Evolutionary conservation across 164 flowering plant species (phyloP).

Genomic region (Dillenia turbinata): DNA sequence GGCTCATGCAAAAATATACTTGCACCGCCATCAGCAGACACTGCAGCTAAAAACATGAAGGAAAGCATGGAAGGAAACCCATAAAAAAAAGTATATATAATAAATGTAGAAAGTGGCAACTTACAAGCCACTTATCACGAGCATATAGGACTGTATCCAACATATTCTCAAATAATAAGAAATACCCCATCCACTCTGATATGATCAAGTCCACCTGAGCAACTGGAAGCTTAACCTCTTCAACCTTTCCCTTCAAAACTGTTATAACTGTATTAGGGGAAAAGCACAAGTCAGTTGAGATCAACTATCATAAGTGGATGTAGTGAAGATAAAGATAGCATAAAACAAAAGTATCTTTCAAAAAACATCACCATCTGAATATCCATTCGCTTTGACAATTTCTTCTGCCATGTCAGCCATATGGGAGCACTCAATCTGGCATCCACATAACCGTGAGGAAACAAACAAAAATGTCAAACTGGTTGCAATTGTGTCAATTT

Average conservation of each 20-base stretch:
- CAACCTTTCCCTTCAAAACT: constrained; percentile 91
- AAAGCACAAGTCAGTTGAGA: constrained; percentile 4
- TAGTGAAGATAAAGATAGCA: not conserved
- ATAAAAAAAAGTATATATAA: too few species aligned
- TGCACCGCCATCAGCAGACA: too few species aligned
- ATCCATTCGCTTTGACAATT: constrained; percentile 81
- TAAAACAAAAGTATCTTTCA: not conserved
- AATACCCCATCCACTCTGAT: constrained; percentile 99
- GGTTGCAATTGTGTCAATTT: too few species aligned
- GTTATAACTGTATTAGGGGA: constrained; percentile 63
- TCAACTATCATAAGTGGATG: not conserved
- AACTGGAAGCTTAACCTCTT: constrained; percentile 87
- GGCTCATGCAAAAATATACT: too few species aligned
- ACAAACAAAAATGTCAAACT: too few species aligned
- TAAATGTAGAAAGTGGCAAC: constrained; percentile 20
- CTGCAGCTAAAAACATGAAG: too few species aligned
- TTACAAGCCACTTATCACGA: constrained; percentile 99
- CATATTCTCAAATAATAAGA: constrained; percentile 93
- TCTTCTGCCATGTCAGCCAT: constrained; percentile 97
- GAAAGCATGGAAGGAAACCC: too few species aligned
- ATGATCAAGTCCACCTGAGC: constrained; percentile 86
- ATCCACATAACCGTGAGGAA: not conserved
- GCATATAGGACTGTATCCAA: constrained; percentile 88
- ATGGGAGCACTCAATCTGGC: constrained; percentile 91
- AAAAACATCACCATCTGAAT: constrained; percentile 59